Evolutionary conservation across 148 eudicot species (phyloP).

Genomic region (Cornus florida): DNA sequence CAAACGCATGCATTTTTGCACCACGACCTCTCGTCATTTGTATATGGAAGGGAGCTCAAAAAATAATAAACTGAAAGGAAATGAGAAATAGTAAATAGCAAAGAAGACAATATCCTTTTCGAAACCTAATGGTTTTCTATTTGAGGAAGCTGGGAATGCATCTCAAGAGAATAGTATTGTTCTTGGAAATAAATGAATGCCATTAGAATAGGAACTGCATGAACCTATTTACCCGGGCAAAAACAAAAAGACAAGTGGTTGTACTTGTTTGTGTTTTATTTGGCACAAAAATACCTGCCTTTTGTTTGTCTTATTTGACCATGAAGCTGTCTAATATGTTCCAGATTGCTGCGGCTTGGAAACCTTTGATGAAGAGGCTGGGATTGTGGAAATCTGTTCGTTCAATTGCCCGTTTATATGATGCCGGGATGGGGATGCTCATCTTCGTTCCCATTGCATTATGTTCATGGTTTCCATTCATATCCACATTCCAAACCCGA

Average conservation of each 20-base stretch:
- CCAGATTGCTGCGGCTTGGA: slow-evolving; percentile 97
- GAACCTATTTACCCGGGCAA: neutral
- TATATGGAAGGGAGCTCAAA: too few relatives aligned
- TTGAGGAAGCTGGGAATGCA: too few relatives aligned
- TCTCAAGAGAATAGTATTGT: too few relatives aligned
- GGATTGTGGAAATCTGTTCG: slow-evolving; percentile 95
- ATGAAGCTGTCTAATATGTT: slow-evolving; percentile 5
- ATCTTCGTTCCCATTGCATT: slow-evolving; percentile 90
- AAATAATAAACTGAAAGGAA: too few relatives aligned
- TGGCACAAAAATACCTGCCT: neutral
- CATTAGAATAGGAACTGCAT: neutral
- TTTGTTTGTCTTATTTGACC: neutral
- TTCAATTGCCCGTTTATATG: slow-evolving; percentile 85
- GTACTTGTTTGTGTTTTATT: too few relatives aligned
- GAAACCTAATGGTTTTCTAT: too few relatives aligned
- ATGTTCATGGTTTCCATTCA: slow-evolving; percentile 92
- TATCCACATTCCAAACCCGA: slow-evolving; percentile 94
- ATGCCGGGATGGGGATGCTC: slow-evolving; percentile 97
- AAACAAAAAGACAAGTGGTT: too few relatives aligned
- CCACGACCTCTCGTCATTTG: too few relatives aligned
- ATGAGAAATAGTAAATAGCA: too few relatives aligned
- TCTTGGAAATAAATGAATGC: neutral
- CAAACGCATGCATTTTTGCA: too few relatives aligned
- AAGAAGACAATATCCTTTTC: too few relatives aligned
- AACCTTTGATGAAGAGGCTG: slow-evolving; percentile 63